A percentile compares a stretch with the other conserved stretches of the same genome.
phyloP scores from a whole-genome alignment of 495 filamentous ascomycete genomes.

The Xylaria venustula region DNA sequence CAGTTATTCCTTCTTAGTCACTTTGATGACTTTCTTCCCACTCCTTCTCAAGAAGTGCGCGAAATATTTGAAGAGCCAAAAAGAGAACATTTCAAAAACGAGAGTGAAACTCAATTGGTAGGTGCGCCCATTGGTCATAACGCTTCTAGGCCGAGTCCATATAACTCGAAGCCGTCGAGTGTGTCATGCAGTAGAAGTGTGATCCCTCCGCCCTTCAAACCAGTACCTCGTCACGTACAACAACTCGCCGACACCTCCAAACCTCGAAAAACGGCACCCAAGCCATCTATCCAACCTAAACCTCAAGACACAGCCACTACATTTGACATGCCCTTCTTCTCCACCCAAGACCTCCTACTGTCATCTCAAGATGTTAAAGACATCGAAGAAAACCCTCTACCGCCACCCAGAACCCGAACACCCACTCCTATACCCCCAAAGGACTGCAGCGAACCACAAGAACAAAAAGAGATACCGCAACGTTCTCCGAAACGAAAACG shows the following conservation, averaged over 20 bases:
- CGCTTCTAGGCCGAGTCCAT: neutral
- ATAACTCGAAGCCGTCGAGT: neutral
- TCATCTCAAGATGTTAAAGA: constrained; percentile 50
- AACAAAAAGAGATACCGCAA: neutral
- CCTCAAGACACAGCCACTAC: neutral
- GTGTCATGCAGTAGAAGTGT: neutral
- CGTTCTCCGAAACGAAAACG: constrained; percentile 20
- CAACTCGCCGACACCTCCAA: neutral
- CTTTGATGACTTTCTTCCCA: constrained; percentile 49
- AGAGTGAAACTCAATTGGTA: neutral
- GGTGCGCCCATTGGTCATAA: neutral
- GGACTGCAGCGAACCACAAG: neutral
- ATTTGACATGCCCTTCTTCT: constrained; percentile 34
- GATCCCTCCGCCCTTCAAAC: neutral
- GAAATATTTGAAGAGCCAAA: constrained; percentile 40
- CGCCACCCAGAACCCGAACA: constrained; percentile 7
- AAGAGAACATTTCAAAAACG: neutral
- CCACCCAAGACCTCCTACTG: constrained; percentile 44
- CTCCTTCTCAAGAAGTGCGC: constrained; percentile 44
- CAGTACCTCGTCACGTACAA: neutral
- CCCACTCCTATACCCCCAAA: neutral
- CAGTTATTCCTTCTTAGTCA: constrained; percentile 45
- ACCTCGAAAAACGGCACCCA: neutral
- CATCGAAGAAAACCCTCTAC: constrained; percentile 29
- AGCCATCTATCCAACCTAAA: neutral